Conservation (phyloP, 345 rosid genomes). For the Nasturtium officinale region DNA sequence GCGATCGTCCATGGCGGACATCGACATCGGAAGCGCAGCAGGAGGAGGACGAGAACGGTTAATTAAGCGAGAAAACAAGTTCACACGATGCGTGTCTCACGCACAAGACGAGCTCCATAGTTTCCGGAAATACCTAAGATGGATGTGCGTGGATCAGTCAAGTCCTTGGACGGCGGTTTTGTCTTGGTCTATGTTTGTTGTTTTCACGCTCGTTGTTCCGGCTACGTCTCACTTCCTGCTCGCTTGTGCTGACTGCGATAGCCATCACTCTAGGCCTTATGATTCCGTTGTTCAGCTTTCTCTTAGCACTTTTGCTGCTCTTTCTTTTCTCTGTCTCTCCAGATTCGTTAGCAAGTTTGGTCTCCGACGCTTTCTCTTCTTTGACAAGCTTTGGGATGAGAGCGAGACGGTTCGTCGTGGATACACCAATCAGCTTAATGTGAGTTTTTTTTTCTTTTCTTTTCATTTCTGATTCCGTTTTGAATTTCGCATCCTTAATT, state of each 20-base stretch:
- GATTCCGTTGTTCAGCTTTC: slow-evolving; percentile 85
- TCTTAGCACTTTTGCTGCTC: slow-evolving; percentile 63
- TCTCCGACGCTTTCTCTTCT: slow-evolving; percentile 73
- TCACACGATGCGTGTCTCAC: slow-evolving; percentile 56
- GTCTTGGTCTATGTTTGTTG: slow-evolving; percentile 74
- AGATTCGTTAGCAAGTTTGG: slow-evolving; percentile 68
- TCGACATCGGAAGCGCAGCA: slow-evolving; percentile 49
- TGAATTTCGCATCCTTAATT: slow-evolving; percentile 5
- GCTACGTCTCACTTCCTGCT: slow-evolving; percentile 72
- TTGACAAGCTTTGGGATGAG: slow-evolving; percentile 89
- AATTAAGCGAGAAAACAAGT: slow-evolving; percentile 41
- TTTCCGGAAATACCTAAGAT: slow-evolving; percentile 72
- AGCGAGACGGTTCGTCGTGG: slow-evolving; percentile 75
- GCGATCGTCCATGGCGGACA: slow-evolving; percentile 46
- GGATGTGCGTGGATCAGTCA: slow-evolving; percentile 96
- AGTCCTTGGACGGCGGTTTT: slow-evolving; percentile 52
- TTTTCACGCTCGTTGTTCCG: slow-evolving; percentile 69
- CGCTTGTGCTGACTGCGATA: slow-evolving; percentile 77
- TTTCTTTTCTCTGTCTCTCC: slow-evolving; percentile 75
- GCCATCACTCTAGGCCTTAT: slow-evolving; percentile 67
- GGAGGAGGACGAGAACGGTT: slow-evolving; percentile 41
- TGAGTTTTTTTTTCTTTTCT: slow-evolving; percentile 39
- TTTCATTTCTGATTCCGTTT: neutral
- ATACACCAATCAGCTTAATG: slow-evolving; percentile 82
- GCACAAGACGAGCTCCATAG: slow-evolving; percentile 77